Conservation (phyloP, 1,139 yeast genomes). For the Suhomyces wounanorum region DNA sequence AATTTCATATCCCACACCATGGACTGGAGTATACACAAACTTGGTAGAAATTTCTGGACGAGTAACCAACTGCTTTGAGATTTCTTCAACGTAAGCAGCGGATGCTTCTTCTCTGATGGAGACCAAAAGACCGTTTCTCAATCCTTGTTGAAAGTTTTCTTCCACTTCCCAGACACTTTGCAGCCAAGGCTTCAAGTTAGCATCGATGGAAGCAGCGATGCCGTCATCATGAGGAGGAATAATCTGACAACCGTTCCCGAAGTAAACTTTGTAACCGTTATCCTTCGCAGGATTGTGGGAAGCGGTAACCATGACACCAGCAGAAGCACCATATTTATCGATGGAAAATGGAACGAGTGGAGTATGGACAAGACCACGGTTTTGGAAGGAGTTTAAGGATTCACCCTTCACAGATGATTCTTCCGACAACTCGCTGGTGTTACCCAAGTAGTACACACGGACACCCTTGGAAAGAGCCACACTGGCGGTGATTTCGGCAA, state of each 20-base stretch:
- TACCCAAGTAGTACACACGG: conserved; percentile 65
- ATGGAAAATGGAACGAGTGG: conserved; percentile 92
- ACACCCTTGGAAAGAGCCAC: conserved; percentile 72
- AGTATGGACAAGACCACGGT: conserved; percentile 63
- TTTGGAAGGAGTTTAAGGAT: conserved; percentile 18
- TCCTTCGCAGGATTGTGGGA: conserved; percentile 91
- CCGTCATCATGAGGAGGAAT: conserved; percentile 85
- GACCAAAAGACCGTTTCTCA: conserved; percentile 23
- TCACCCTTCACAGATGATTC: conserved; percentile 22
- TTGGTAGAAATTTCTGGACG: conserved; percentile 29
- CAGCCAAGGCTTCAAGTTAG: conserved; percentile 64
- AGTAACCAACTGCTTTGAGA: conserved; percentile 29
- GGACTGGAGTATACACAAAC: conserved; percentile 91
- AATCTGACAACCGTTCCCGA: conserved; percentile 92
- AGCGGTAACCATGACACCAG: conserved; percentile 96
- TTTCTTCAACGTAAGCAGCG: conserved; percentile 34
- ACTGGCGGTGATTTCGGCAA: conserved; percentile 77
- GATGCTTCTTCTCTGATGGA: conserved; percentile 36
- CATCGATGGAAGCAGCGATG: conserved; percentile 65
- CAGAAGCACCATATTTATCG: conserved; percentile 60
- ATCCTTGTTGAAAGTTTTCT: conserved; percentile 31
- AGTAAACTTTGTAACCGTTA: conserved; percentile 94
- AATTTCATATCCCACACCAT: conserved; percentile 80
- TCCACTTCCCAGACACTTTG: conserved; percentile 50
- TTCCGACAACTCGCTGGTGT: conserved; percentile 29